phyloP scores from a whole-genome alignment of 306 rosid species.

The Cotoneaster glaucophyllus region DNA sequence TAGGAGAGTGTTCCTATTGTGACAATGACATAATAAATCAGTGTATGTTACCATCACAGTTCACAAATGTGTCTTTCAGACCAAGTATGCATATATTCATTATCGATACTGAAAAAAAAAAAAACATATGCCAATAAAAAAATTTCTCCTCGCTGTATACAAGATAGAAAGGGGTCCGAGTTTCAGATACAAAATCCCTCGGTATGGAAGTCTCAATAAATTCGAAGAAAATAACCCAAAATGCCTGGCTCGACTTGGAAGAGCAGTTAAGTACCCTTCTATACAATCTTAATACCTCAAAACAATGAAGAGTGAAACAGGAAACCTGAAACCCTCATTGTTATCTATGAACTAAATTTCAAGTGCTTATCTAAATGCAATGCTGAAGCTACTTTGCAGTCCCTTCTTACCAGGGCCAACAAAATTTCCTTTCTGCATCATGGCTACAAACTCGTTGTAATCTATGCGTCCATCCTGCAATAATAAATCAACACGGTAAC shows the following conservation, averaged over 20 bases:
- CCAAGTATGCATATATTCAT: neutral
- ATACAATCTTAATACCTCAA: slow-evolving; percentile 19
- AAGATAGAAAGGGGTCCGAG: neutral
- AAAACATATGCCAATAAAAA: neutral
- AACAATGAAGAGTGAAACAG: slow-evolving; percentile 4
- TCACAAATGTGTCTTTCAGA: neutral
- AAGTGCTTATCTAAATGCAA: slow-evolving; percentile 63
- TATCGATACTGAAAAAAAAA: neutral
- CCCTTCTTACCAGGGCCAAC: slow-evolving; percentile 55
- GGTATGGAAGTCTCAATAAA: slow-evolving; percentile 4
- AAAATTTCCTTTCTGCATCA: slow-evolving; percentile 91
- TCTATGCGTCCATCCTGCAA: slow-evolving; percentile 92
- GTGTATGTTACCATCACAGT: too few species aligned
- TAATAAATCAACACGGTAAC: neutral
- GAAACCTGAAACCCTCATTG: neutral
- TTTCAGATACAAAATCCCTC: slow-evolving; percentile 1
- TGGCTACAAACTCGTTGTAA: slow-evolving; percentile 91
- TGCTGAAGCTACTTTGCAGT: slow-evolving; percentile 64
- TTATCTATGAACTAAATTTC: slow-evolving; percentile 25
- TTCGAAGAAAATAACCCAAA: neutral
- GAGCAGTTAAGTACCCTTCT: slow-evolving; percentile 11
- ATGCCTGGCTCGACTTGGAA: slow-evolving; percentile 7
- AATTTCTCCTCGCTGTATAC: slow-evolving; percentile 5
- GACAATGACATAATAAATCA: too few species aligned
- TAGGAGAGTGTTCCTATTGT: too few species aligned